phyloP scores from a whole-genome alignment of 1,284 basidiomycete genomes.

The Rhodotorula sp. region DNA sequence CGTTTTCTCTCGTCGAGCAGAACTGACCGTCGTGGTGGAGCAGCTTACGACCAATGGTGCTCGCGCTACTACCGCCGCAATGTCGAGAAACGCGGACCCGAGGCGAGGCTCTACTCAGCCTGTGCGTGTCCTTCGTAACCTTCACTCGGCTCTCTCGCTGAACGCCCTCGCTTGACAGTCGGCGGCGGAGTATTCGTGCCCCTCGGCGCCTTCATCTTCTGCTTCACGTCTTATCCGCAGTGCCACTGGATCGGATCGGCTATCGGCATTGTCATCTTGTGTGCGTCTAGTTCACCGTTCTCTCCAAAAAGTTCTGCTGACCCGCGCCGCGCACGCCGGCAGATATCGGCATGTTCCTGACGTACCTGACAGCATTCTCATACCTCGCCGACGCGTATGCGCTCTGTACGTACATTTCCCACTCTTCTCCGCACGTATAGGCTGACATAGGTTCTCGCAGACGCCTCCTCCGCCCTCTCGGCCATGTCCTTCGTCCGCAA shows the following conservation, averaged over 20 bases:
- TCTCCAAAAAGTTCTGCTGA: too few relatives aligned
- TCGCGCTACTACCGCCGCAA: slow-evolving; percentile 46
- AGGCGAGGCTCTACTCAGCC: slow-evolving; percentile 69
- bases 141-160: too few relatives aligned
- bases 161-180: background rate
- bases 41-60: slow-evolving; percentile 52
- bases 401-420: slow-evolving; percentile 40
- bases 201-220: slow-evolving; percentile 33
- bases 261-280: slow-evolving; percentile 46
- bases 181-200: slow-evolving; percentile 19
- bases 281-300: slow-evolving; percentile 16
- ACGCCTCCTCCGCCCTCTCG: slow-evolving; percentile 45
- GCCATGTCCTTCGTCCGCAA: slow-evolving; percentile 38
- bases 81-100: slow-evolving; percentile 61
- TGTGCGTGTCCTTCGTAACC: slow-evolving; percentile 2
- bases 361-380: slow-evolving; percentile 33
- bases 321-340: background rate
- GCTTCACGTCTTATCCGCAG: slow-evolving; percentile 29
- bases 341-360: slow-evolving; percentile 18
- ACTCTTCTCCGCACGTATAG: background rate
- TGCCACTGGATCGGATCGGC: slow-evolving; percentile 41
- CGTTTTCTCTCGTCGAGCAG: background rate
- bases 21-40: background rate
- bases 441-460: slow-evolving; percentile 30
- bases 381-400: slow-evolving; percentile 45